Conservation (phyloP, 495 filamentous ascomycete species). For the Penicillium odoratum region DNA sequence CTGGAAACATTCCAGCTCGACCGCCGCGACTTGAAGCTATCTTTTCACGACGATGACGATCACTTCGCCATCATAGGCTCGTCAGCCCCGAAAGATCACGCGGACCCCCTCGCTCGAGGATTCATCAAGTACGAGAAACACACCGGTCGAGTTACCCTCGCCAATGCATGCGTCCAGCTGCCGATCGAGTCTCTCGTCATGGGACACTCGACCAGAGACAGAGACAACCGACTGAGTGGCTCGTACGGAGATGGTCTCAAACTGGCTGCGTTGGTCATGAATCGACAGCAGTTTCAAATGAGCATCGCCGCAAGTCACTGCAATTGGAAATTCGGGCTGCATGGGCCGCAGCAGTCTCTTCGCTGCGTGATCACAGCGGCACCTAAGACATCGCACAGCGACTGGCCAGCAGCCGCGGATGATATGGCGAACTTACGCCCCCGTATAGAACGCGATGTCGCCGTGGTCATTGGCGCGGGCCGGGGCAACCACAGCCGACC, state of each 20-base stretch:
- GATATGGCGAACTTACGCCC: not conserved
- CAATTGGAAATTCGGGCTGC: slow-evolving; percentile 20
- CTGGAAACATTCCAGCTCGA: not conserved
- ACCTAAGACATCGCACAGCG: not conserved
- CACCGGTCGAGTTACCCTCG: slow-evolving; percentile 8
- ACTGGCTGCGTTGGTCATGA: slow-evolving; percentile 25
- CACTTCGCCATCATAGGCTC: not conserved
- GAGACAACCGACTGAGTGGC: slow-evolving; percentile 14
- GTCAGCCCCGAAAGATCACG: not conserved
- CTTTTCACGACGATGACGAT: not conserved
- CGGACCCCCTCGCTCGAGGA: not conserved
- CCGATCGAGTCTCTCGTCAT: slow-evolving; percentile 9
- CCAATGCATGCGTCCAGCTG: slow-evolving; percentile 12
- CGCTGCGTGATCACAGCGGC: not conserved
- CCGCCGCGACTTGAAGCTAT: not conserved
- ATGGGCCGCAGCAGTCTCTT: not conserved
- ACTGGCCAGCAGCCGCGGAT: not conserved
- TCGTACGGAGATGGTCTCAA: slow-evolving; percentile 32
- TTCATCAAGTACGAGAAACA: slow-evolving; percentile 20
- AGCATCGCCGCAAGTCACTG: slow-evolving; percentile 16
- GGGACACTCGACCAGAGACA: slow-evolving; percentile 6
- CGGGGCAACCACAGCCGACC: not conserved
- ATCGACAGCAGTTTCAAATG: slow-evolving; percentile 19
- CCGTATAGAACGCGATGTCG: not conserved
- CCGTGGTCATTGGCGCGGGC: not conserved